Percentiles rank a stretch among this genome's conserved stretches.
These are phyloP conservation scores for Aspergillus ellipticus DNA, from an alignment of 495 filamentous ascomycete genomes.

Conservation along the genomic window DNA sequence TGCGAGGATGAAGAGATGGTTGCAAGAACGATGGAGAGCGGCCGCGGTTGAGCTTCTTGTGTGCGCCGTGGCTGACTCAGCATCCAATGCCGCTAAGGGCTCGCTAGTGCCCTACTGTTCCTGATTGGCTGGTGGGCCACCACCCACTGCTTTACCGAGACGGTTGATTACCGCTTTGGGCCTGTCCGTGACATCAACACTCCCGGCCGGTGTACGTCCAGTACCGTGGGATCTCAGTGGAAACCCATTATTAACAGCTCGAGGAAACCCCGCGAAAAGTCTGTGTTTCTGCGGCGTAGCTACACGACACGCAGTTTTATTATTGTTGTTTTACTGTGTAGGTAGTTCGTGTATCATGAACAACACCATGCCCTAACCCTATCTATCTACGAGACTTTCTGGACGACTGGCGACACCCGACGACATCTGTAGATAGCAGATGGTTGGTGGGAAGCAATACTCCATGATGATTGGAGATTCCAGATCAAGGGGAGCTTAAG, in stretches of 20 bases:
- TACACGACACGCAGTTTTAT: not conserved
- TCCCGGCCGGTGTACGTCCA: slow-evolving; percentile 1
- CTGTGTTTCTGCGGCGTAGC: not conserved
- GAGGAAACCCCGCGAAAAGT: not conserved
- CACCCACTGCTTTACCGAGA: slow-evolving; percentile 20
- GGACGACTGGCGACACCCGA: too few species aligned
- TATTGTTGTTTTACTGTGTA: not conserved
- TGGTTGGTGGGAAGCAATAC: not conserved
- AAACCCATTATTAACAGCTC: not conserved
- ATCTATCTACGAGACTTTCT: slow-evolving; percentile 6
- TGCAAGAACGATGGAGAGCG: slow-evolving; percentile 42
- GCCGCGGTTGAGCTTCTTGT: slow-evolving; percentile 38
- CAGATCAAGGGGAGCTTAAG: not conserved
- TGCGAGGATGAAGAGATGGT: slow-evolving; percentile 53
- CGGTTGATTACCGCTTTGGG: slow-evolving; percentile 6
- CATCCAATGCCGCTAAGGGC: slow-evolving; percentile 37
- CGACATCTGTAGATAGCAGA: too few species aligned
- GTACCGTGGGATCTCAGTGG: not conserved
- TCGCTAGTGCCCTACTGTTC: slow-evolving; percentile 22
- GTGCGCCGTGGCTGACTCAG: slow-evolving; percentile 47
- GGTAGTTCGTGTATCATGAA: not conserved
- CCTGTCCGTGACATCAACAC: slow-evolving; percentile 1
- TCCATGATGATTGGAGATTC: not conserved
- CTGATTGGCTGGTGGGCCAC: slow-evolving; percentile 16
- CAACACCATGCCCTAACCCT: slow-evolving; percentile 1